Evolutionary conservation across 495 filamentous ascomycete species (phyloP).

Genomic region (Podospora conica): DNA sequence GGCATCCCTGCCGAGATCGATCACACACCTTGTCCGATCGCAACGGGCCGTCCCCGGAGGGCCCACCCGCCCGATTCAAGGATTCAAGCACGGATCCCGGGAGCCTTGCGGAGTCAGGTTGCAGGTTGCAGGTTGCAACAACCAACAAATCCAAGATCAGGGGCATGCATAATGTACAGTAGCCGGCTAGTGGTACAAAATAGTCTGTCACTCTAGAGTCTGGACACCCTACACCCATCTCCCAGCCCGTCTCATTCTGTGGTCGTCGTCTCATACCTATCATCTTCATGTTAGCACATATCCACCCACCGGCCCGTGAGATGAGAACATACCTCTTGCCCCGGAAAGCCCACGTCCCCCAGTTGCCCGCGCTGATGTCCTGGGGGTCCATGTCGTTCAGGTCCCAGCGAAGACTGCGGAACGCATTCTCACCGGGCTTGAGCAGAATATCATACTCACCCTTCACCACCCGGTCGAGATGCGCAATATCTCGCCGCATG

Average conservation of each 20-base stretch:
- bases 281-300: slow-evolving; percentile 26
- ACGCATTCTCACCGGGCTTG: slow-evolving; percentile 87
- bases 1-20: background rate
- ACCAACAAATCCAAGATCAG: slow-evolving; percentile 5
- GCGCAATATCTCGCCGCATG: slow-evolving; percentile 83
- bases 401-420: slow-evolving; percentile 95
- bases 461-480: slow-evolving; percentile 73
- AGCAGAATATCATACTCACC: slow-evolving; percentile 90
- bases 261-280: slow-evolving; percentile 56
- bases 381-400: slow-evolving; percentile 91
- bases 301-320: background rate
- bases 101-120: background rate
- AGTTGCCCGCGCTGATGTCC: slow-evolving; percentile 92
- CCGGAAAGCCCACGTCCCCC: slow-evolving; percentile 93
- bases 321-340: slow-evolving; percentile 78
- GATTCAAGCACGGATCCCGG: slow-evolving; percentile 4
- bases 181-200: background rate
- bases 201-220: background rate
- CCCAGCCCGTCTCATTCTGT: slow-evolving; percentile 29
- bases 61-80: background rate
- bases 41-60: background rate
- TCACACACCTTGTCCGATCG: background rate
- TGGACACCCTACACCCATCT: too few relatives aligned
- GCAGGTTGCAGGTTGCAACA: slow-evolving; percentile 4
- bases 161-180: background rate